A percentile compares a stretch with the other conserved stretches of the same genome.
phyloP scores from a whole-genome alignment of 768 basidiomycete genomes.

The Neoboletus magnificus region DNA sequence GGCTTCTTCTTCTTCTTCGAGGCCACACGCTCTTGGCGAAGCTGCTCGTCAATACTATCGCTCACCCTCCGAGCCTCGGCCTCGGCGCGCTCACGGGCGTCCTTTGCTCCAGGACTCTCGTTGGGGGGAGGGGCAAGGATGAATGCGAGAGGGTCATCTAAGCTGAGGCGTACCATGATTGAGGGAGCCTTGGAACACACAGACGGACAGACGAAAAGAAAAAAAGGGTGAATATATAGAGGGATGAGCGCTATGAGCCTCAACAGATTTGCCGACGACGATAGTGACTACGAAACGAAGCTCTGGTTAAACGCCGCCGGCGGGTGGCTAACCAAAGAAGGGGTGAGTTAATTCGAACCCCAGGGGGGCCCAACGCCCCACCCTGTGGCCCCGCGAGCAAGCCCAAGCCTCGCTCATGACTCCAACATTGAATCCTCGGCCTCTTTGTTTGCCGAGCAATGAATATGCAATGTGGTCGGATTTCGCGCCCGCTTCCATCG shows the following conservation, averaged over 20 bases:
- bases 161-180: conserved; percentile 31
- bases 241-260: neutral
- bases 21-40: conserved; percentile 56
- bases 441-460: neutral
- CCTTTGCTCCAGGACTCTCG: conserved; percentile 58
- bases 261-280: neutral
- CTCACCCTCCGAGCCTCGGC: conserved; percentile 60
- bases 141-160: conserved; percentile 61
- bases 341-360: no score
- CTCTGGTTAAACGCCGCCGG: no score
- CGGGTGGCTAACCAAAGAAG: neutral
- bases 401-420: no score
- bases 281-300: no score
- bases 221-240: neutral
- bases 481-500: no score
- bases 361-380: neutral
- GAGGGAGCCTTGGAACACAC: neutral
- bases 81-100: conserved; percentile 56
- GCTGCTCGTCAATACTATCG: conserved; percentile 74
- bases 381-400: neutral
- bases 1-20: conserved; percentile 63
- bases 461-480: no score
- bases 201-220: neutral
- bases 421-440: no score
- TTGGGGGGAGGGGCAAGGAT: conserved; percentile 59